Percentiles rank a stretch among this genome's conserved stretches.
Evolutionary conservation across 176 grass and related monocot genomes (phyloP).

Genomic region (Avena atlantica): DNA sequence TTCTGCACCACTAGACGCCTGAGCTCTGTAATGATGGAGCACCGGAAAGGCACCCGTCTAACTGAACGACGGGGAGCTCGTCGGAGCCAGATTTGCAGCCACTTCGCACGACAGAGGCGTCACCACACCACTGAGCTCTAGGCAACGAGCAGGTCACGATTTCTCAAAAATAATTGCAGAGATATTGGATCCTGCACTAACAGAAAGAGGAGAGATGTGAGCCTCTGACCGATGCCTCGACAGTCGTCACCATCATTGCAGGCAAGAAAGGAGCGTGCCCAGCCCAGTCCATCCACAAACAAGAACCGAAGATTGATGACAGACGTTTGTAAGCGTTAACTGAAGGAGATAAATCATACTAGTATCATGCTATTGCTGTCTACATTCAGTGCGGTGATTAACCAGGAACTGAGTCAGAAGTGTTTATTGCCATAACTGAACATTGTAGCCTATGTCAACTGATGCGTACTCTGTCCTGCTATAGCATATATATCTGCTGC

Average conservation of each 20-base stretch:
- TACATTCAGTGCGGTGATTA: no score
- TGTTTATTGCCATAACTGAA: no score
- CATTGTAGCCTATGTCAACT: no score
- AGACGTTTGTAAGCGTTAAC: neutral
- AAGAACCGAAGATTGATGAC: constrained; percentile 19
- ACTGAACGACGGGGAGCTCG: constrained; percentile 23
- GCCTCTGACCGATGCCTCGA: constrained; percentile 19
- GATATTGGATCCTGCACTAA: constrained; percentile 48
- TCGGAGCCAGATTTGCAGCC: neutral
- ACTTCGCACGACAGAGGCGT: neutral
- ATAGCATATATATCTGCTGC: neutral
- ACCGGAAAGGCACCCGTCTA: constrained; percentile 30
- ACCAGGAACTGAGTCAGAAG: no score
- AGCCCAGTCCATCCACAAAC: neutral
- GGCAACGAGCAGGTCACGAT: constrained; percentile 12
- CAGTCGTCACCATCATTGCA: constrained; percentile 20
- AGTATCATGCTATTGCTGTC: no score
- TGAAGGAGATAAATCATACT: no score
- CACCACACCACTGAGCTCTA: neutral
- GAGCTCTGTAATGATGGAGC: constrained; percentile 38
- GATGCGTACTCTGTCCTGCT: neutral
- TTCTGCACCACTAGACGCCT: neutral
- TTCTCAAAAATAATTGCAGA: constrained; percentile 11
- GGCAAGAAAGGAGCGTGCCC: neutral
- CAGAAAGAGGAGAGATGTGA: constrained; percentile 3